Base-by-base conservation (phyloP, 2,329 filamentous ascomycete species). In the Xylariaceae sp. region DNA sequence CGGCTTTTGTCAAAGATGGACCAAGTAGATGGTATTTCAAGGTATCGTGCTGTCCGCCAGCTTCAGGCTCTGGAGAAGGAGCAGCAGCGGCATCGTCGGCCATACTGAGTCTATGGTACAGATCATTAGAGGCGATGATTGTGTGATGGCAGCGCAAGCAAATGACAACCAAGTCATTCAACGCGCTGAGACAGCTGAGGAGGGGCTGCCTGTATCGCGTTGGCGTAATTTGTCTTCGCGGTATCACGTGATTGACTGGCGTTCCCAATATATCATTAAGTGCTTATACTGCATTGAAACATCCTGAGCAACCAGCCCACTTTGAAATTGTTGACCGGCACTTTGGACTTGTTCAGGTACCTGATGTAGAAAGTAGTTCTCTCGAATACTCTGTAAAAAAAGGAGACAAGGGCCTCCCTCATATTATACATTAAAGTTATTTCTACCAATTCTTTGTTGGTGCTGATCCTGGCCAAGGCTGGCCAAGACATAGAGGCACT, bases 1-100 rank as follows among this genome's bases (percentile, higher is more conserved):
- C 93, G 22, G 91, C 88, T 66, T 98, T 98, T 19, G 90, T 92
- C 42, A 97, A 72, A 5, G 91, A 96, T 0, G 91, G 92, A 0
- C 93, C 93, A 0, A 97, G 75, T 0, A 97, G 77, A 45, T 86
- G 85, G 65, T 97, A 95, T 61, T 95, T 96, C 45, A 97, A 75
- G 4, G 86, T 90, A 3, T 71, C 65, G 37, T 77, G 72, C 16
- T 65, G 46, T 21, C 49, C 22, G 6, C 32, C 22, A n/a, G 29
- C 20, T 12, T 48, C 41, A 6, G 27, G 14, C 14, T 34, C 27
- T 32, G 27, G 27, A n/a, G n/a, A n/a, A n/a, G n/a, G n/a, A 12
- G 27, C 27, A 32, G 27, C 27, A 32, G 12, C 27, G 27, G 27
- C 12, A 8, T 4, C 16, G 27, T 32, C 16, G 12, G 27, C 27